phyloP scores from a whole-genome alignment of 1,139 yeast genomes.

The Suhomyces maxii region DNA sequence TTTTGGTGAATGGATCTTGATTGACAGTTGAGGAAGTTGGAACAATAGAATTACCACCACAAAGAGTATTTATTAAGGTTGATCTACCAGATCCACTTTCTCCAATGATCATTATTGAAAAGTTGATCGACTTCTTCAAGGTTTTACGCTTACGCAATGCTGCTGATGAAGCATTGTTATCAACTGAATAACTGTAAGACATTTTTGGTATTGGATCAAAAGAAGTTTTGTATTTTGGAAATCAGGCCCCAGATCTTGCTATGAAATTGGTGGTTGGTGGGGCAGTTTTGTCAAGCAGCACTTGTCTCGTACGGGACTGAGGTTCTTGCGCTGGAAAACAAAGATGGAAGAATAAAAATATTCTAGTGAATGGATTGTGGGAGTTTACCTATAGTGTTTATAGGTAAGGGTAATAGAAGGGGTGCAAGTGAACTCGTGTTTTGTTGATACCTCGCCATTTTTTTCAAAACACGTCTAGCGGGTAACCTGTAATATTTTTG shows the following conservation, averaged over 20 bases:
- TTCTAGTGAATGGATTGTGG: too few species aligned
- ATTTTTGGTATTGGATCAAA: slow-evolving; percentile 3
- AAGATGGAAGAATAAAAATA: too few species aligned
- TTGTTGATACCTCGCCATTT: slow-evolving; percentile 8
- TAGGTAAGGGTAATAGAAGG: neutral
- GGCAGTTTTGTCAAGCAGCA: too few species aligned
- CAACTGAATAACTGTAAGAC: slow-evolving; percentile 18
- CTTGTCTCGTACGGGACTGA: too few species aligned
- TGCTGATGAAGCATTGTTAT: slow-evolving; percentile 20
- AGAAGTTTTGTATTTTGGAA: neutral
- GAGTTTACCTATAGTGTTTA: too few species aligned
- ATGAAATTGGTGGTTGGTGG: too few species aligned
- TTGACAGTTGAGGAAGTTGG: slow-evolving; percentile 37
- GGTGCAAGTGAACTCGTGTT: slow-evolving; percentile 4
- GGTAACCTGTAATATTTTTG: slow-evolving; percentile 7
- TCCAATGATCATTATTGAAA: slow-evolving; percentile 61
- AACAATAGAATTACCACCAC: slow-evolving; percentile 67
- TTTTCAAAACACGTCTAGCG: slow-evolving; percentile 12
- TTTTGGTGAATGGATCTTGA: slow-evolving; percentile 45
- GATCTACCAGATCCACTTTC: slow-evolving; percentile 63
- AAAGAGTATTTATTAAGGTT: slow-evolving; percentile 63
- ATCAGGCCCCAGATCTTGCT: too few species aligned
- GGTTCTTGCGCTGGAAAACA: too few species aligned
- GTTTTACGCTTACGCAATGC: slow-evolving; percentile 59
- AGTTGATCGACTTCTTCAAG: slow-evolving; percentile 52